Conservation (phyloP, 2,329 filamentous ascomycete species). For the Cladosporium austrohemisphaericum region DNA sequence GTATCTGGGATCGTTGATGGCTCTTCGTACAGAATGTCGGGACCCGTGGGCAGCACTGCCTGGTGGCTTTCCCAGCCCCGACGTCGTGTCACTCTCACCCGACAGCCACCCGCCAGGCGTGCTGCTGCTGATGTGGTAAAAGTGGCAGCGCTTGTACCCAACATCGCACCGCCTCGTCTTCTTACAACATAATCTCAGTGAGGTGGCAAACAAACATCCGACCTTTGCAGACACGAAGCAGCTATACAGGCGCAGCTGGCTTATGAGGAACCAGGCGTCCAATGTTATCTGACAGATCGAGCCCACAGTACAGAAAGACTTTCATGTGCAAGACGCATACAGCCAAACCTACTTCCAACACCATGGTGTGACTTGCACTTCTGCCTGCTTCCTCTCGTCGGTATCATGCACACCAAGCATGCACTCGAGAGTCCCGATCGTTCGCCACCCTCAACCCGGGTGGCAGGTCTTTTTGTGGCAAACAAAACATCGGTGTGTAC, state of each 20-base stretch:
- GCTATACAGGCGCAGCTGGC: neutral
- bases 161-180: constrained; percentile 2
- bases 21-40: neutral
- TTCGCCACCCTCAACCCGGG: too few species aligned
- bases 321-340: neutral
- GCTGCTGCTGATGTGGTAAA: neutral
- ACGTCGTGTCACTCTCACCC: constrained; percentile 1
- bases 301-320: neutral
- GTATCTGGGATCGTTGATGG: constrained; percentile 8
- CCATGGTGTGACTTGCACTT: too few species aligned
- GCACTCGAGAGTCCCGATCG: too few species aligned
- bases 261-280: neutral
- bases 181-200: too few species aligned
- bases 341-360: too few species aligned
- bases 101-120: constrained; percentile 4
- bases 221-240: neutral
- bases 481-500: too few species aligned
- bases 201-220: neutral
- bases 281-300: neutral
- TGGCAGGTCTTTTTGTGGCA: too few species aligned
- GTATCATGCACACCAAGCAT: too few species aligned
- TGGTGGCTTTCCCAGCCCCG: neutral
- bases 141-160: neutral
- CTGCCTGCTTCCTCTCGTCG: too few species aligned
- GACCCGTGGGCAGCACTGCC: constrained; percentile 5